Percentiles rank a stretch among this genome's conserved stretches.
phyloP scores from a whole-genome alignment of 2,329 filamentous ascomycete species.

The Venturia asperata region DNA sequence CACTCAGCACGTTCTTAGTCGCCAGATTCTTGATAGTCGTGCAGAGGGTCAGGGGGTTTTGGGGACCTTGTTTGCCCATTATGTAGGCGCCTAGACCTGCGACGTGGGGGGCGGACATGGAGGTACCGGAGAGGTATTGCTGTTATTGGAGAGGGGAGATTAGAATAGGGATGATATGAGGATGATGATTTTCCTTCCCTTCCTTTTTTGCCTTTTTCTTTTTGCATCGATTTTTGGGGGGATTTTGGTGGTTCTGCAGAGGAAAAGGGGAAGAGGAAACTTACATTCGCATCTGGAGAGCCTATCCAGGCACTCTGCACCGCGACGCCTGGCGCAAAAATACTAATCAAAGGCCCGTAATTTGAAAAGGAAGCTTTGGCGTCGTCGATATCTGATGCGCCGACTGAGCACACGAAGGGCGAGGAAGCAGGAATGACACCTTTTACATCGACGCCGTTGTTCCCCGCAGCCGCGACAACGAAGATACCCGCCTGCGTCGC shows the following conservation, averaged over 20 bases:
- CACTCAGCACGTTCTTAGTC: neutral
- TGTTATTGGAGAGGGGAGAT: neutral
- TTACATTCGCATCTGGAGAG: constrained; percentile 16
- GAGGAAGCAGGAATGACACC: constrained; percentile 35
- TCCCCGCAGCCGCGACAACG: constrained; percentile 37
- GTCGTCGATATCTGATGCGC: constrained; percentile 34
- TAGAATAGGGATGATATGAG: neutral
- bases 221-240: neutral
- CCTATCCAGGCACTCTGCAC: constrained; percentile 44
- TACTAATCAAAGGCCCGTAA: constrained; percentile 33
- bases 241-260: no score
- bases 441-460: constrained; percentile 29
- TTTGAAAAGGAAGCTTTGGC: constrained; percentile 34
- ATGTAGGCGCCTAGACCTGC: constrained; percentile 15
- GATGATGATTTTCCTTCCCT: no score
- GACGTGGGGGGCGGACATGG: constrained; percentile 16
- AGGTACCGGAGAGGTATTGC: constrained; percentile 13
- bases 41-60: neutral
- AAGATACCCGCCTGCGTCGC: constrained; percentile 29
- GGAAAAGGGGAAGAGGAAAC: neutral
- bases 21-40: neutral
- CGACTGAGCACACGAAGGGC: constrained; percentile 34
- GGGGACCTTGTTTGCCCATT: neutral
- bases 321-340: constrained; percentile 36
- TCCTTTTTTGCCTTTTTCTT: neutral